Evolutionary conservation across 2,329 filamentous ascomycete genomes (phyloP).

Genomic region (Microdochium trichocladiopsis): DNA sequence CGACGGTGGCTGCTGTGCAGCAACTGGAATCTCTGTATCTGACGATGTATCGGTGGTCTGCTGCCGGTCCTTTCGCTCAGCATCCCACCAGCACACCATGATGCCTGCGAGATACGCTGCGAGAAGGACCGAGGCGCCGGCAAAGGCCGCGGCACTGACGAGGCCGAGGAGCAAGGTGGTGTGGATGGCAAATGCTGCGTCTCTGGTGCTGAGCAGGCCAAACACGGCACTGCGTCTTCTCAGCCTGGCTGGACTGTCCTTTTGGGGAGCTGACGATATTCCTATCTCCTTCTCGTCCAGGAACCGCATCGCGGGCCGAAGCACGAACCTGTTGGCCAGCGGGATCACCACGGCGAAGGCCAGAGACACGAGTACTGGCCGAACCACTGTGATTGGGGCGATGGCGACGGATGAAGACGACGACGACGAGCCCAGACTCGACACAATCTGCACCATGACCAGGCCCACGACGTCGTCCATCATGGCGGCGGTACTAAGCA

Average conservation of each 20-base stretch:
- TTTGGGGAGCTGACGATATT: background rate
- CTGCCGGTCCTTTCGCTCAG: constrained; percentile 11
- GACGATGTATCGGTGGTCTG: background rate
- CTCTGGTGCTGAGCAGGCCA: constrained; percentile 14
- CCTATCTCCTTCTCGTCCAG: background rate
- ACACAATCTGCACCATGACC: constrained; percentile 71
- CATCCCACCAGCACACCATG: constrained; percentile 52
- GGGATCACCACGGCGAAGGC: constrained; percentile 42
- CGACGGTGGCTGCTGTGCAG: too few species aligned
- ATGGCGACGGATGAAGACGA: constrained; percentile 7
- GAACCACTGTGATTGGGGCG: constrained; percentile 28
- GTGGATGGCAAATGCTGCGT: constrained; percentile 37
- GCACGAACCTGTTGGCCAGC: constrained; percentile 35
- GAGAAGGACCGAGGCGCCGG: constrained; percentile 56
- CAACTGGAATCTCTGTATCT: too few species aligned
- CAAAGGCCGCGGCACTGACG: constrained; percentile 45
- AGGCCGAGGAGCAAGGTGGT: constrained; percentile 40
- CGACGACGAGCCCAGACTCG: constrained; percentile 44
- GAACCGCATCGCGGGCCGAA: constrained; percentile 12
- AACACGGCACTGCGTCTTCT: constrained; percentile 4
- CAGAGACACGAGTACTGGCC: constrained; percentile 38
- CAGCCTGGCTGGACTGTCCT: background rate
- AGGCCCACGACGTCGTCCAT: constrained; percentile 75
- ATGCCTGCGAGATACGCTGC: constrained; percentile 58
- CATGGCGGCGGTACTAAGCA: constrained; percentile 69